Evolutionary conservation across 2,329 filamentous ascomycete species (phyloP), one percentile per base, ranked within the genome.

Genomic region (Stagonosporopsis chrysanthemi): DNA sequence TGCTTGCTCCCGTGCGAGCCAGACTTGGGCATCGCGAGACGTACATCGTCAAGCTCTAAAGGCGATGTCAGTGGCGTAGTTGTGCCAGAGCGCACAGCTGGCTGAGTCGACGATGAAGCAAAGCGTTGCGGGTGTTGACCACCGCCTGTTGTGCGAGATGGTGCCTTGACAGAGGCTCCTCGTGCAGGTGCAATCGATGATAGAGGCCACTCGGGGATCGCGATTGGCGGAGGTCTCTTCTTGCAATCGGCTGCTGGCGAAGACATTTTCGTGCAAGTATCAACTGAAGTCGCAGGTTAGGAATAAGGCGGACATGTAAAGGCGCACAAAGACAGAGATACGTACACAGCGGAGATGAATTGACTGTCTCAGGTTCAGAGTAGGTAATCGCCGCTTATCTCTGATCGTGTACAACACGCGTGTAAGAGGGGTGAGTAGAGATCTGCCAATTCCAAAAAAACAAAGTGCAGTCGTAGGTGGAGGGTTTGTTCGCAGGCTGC

Each of bases 191-290:
- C 44, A 8, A 41, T 47, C 42, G 52, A 57, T 28, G 59, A 60
- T 2, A 52, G 56, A 17, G 59, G 57, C 36, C 59, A 47, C 29
- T 48, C 29, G 14, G 68, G 65, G 4, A 72, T 57, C 4, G 56
- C 39, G 33, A 72, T 70, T 2, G 67, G 68, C 29, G 68, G 66
- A 15, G 69, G 72, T 36, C 68, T 67, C 56, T 61, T 71, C 62
- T 65, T 71, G n/a, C 59, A 48, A 14, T 63, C 64, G 12, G 47
- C 29, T 17, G 49, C 28, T 15, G 52, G 48, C 8, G 60, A 39
- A 6, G 66, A 57, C 69, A 72, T 72, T 4, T 31, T 42, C 7
- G 7, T 14, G 22, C 7, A 36, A 40, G 1, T 11, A 8, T 24
- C n/a, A 22, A 39, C 31, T 40, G 15, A 8, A 15, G 2, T 23